Base-by-base conservation (phyloP, 1,139 yeast genomes). In the Saccharomyces pastorianus region DNA sequence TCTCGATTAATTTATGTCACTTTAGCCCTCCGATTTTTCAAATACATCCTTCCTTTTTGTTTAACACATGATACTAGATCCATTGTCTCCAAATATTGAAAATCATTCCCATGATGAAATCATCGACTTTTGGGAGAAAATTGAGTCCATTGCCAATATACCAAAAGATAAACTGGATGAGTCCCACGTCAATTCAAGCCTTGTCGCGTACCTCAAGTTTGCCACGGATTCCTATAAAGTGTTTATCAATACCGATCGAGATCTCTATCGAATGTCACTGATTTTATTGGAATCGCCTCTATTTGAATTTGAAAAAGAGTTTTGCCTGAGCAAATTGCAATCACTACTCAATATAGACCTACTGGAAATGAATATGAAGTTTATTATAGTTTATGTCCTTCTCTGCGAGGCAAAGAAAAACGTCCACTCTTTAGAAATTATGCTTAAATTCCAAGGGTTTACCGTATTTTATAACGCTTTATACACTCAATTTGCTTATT, bases 401-500 rank as follows among this genome's bases (percentile, higher is more conserved):
- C 65, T 79, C 38, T 69, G 77, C 51, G 81, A 80, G 56, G 79
- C 80, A 34, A 74, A 76, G 51, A 61, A 69, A 32, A 74, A 80
- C 57, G 62, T 72, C 25, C 62, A 72, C 8, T 71, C 81, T 0
- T 62, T 80, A 47, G 76, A 74, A 53, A 68, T 75, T 55, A 66
- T 83, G 61, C 72, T 78, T 51, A 78, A 80, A 47, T 81, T 73
- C 58, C 76, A 77, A 34, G 85, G 84, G 0, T 77, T 80, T 49
- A 70, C 70, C 14, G 74, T 73, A 1, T 63, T 79, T 13, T 72
- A 78, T 52, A 66, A 67, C 47, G 71, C 73, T 6, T 59, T 79
- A 8, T 72, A 76, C 65, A 63, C 70, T 9, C 67, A 66, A 17
- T 72, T 68, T 55, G 71, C 71, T 17, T 68, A 67, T 53, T 53